Conservation (phyloP, 345 rosid genomes). For the Populus ilicifolia region DNA sequence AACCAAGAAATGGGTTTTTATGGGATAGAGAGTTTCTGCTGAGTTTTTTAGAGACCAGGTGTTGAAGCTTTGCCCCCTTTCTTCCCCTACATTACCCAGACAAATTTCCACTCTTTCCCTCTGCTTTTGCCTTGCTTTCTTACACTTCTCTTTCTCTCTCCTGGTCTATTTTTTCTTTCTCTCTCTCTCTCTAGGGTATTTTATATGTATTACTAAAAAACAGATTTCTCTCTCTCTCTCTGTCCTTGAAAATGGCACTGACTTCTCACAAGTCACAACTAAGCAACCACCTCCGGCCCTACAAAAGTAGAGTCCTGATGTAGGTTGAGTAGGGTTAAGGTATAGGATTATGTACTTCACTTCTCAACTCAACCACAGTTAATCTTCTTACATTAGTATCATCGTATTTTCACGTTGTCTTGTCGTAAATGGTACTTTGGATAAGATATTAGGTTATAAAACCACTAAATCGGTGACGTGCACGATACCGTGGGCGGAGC, state of each 20-base stretch:
- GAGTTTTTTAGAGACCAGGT: constrained; percentile 20
- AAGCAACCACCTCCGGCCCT: background rate
- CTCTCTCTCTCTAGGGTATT: constrained; percentile 1
- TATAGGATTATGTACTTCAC: background rate
- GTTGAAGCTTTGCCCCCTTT: constrained; percentile 40
- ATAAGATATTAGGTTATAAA: background rate
- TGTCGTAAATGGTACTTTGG: background rate
- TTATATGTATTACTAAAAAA: background rate
- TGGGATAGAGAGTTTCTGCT: background rate
- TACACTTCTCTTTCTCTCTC: background rate
- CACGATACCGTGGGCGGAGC: no score
- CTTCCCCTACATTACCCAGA: constrained; percentile 44
- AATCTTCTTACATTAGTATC: background rate
- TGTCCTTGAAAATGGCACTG: background rate
- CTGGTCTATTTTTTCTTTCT: background rate
- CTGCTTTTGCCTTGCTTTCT: constrained; percentile 1
- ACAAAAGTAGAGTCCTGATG: background rate
- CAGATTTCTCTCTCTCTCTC: background rate
- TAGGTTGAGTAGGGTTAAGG: background rate
- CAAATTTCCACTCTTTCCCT: constrained; percentile 12
- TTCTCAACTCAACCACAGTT: background rate
- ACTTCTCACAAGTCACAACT: background rate
- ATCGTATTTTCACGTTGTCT: background rate
- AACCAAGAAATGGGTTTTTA: background rate
- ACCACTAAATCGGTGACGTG: no score